Conservation (phyloP, 306 rosid species). For the Cucurbita pepo region DNA sequence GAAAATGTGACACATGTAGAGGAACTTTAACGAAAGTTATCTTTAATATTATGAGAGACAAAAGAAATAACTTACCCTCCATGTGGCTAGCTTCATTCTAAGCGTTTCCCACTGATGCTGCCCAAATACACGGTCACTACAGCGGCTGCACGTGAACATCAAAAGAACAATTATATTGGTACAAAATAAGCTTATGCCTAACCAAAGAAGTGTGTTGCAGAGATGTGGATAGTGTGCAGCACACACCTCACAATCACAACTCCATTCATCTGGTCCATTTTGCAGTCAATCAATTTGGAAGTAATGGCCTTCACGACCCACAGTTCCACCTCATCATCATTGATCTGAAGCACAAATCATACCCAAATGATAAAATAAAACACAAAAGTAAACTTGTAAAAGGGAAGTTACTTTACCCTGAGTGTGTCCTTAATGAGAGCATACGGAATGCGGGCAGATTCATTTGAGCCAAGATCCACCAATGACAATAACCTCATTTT, state of each 20-base stretch:
- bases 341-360: slow-evolving; percentile 31
- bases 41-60: not conserved
- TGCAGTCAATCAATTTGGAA: slow-evolving; percentile 69
- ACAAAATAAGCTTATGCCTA: not conserved
- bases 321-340: slow-evolving; percentile 63
- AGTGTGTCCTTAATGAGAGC: slow-evolving; percentile 58
- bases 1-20: not conserved
- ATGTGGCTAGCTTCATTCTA: slow-evolving; percentile 50
- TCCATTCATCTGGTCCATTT: slow-evolving; percentile 94
- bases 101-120: slow-evolving; percentile 69
- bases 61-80: slow-evolving; percentile 58
- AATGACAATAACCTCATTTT: slow-evolving; percentile 79
- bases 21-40: not conserved
- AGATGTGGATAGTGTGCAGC: not conserved
- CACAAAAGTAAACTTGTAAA: not conserved
- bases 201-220: not conserved
- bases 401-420: slow-evolving; percentile 25
- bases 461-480: slow-evolving; percentile 72
- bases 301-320: slow-evolving; percentile 89
- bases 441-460: slow-evolving; percentile 56
- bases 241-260: slow-evolving; percentile 63
- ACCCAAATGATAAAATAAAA: not conserved
- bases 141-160: slow-evolving; percentile 40
- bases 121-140: slow-evolving; percentile 55
- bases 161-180: not conserved